Base-by-base conservation (phyloP, 352 stramenopile species). In the Globisporangium splendens region DNA sequence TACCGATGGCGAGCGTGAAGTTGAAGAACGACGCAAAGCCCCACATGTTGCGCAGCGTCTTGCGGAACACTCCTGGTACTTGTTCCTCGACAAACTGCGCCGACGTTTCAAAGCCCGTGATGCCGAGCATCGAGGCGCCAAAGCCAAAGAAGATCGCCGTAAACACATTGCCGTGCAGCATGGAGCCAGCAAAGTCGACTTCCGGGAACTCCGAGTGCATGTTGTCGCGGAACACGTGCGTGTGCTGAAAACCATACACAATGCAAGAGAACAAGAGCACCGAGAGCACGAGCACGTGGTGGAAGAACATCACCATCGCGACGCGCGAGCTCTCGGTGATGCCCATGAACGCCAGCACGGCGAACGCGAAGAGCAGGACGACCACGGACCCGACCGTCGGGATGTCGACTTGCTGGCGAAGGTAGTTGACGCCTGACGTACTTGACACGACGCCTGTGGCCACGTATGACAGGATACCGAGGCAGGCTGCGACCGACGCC, bases 11-110 rank as follows among this genome's bases (percentile, higher is more conserved):
- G 86, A 59, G 35, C 81, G 52, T 13, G 73, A 80, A 14, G 62
- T 97, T 97, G 69, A 95, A 96, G 18, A 95, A 64, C 10, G 84
- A 73, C 8, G 91, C 86, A 22, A 85, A 72, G 3, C 59, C 63
- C 85, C 86, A 96, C 79, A 91, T 90, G 61, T 84, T 84, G 49
- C 75, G 77, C 11, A 93, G 68, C 14, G 81, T 93, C 65, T 88
- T 87, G 6, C 75, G 69, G 61, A 93, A 93, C 21, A 92, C 83
- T n/a, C 83, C 82, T 11, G 69, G 70, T 13, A 63, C 58, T 51
- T 96, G 86, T 56, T 95, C 85, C 60, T 97, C 86, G 0, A 97
- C 83, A 62, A 93, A 96, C 50, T 96, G 83, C 11, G 84, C 78
- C 33, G 78, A 91, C 1, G 72, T 89, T 69, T 97, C 89, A 50